phyloP scores from a whole-genome alignment of 306 rosid genomes.

The Cucurbita argyrosperma region DNA sequence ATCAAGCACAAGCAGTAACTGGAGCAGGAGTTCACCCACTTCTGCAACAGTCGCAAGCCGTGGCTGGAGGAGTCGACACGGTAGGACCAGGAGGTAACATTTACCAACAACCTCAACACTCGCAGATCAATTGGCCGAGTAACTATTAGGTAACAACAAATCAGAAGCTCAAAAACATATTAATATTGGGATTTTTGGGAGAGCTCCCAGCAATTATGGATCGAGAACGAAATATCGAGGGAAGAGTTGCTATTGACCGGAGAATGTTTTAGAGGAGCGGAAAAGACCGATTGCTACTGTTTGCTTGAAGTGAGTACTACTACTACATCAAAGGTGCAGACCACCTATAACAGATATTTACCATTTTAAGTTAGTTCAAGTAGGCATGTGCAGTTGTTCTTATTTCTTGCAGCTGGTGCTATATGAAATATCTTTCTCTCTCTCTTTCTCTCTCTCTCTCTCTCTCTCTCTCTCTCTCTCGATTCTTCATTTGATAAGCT shows the following conservation, averaged over 20 bases:
- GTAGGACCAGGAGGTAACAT: slow-evolving; percentile 84
- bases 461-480: background rate
- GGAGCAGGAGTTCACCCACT: slow-evolving; percentile 79
- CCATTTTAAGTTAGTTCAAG: slow-evolving; percentile 8
- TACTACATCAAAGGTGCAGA: slow-evolving; percentile 46
- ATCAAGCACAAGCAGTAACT: slow-evolving; percentile 80
- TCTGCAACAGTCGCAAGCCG: slow-evolving; percentile 85
- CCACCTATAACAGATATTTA: slow-evolving; percentile 37
- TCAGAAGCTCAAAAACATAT: slow-evolving; percentile 10
- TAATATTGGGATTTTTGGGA: slow-evolving; percentile 32
- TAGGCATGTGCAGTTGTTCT: slow-evolving; percentile 11
- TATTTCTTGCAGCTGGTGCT: slow-evolving; percentile 11
- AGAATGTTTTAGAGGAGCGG: slow-evolving; percentile 27
- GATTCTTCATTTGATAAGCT: slow-evolving; percentile 11
- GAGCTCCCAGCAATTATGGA: slow-evolving; percentile 44
- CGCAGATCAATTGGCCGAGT: slow-evolving; percentile 87
- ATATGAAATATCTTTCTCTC: background rate
- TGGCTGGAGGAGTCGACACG: slow-evolving; percentile 90
- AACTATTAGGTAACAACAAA: slow-evolving; percentile 45
- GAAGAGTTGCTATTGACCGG: slow-evolving; percentile 39
- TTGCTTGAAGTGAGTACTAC: slow-evolving; percentile 43
- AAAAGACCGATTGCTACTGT: slow-evolving; percentile 45
- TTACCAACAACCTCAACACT: slow-evolving; percentile 86
- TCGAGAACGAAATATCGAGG: slow-evolving; percentile 22
- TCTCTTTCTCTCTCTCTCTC: too few relatives aligned